phyloP scores from a whole-genome alignment of 208 protist genomes.

The Acanthamoeba lenticulata region DNA sequence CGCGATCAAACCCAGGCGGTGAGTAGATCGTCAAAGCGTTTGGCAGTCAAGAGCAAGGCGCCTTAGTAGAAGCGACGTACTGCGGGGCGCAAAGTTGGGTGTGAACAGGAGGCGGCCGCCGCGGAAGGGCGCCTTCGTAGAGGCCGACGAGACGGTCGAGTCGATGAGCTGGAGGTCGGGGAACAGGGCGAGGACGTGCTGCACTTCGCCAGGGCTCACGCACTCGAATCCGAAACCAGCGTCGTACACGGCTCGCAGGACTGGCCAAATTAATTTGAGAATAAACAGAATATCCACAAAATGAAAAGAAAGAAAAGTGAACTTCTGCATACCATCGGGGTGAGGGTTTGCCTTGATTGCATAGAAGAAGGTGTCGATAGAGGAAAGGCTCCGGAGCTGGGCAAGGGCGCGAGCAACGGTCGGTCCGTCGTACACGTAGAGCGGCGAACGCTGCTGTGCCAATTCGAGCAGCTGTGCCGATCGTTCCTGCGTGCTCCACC shows the following conservation, averaged over 20 bases:
- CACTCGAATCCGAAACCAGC: conserved; percentile 60
- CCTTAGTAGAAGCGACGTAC: too few relatives aligned
- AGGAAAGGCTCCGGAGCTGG: conserved; percentile 3
- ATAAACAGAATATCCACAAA: not conserved
- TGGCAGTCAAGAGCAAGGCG: not conserved
- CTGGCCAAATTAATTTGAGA: not conserved
- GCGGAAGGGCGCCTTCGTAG: not conserved
- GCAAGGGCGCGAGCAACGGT: not conserved
- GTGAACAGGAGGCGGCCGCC: conserved; percentile 66
- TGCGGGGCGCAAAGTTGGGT: conserved; percentile 63
- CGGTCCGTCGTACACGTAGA: conserved; percentile 44
- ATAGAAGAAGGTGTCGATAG: conserved; percentile 50
- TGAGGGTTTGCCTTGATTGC: conserved; percentile 64
- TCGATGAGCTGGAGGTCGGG: not conserved
- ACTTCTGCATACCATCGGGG: not conserved
- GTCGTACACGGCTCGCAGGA: not conserved
- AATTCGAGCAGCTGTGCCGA: not conserved
- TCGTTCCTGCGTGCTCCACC: not conserved
- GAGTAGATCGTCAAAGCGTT: not conserved
- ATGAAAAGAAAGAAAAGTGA: not conserved
- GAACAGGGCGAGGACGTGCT: not conserved
- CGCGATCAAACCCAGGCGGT: not conserved
- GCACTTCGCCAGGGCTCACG: conserved; percentile 39
- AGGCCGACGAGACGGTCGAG: not conserved
- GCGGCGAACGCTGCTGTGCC: not conserved